Conservation (phyloP, 176 grass and related monocot species). For the Musa troglodytarum region DNA sequence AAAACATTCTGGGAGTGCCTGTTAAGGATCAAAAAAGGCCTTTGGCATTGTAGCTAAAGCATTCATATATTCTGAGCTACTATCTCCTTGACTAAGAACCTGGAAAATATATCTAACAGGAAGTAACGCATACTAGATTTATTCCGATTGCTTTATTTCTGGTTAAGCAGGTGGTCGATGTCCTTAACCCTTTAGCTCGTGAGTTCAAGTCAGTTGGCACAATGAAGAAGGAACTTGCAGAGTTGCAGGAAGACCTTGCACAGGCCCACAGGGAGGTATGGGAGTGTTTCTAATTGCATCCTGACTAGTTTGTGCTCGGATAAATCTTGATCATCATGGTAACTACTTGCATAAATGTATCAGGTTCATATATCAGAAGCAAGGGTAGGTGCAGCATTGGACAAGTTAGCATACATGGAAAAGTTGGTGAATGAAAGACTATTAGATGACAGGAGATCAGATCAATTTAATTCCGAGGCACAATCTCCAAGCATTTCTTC, state of each 20-base stretch:
- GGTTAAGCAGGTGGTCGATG: slow-evolving; percentile 65
- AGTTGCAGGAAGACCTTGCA: slow-evolving; percentile 59
- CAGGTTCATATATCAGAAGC: slow-evolving; percentile 80
- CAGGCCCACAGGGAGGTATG: slow-evolving; percentile 75
- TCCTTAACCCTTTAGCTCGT: slow-evolving; percentile 81
- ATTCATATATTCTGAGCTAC: too few species aligned
- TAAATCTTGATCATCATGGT: not conserved
- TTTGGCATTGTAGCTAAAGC: too few species aligned
- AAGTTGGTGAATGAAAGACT: slow-evolving; percentile 61
- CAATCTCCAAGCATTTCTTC: slow-evolving; percentile 50
- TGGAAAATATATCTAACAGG: too few species aligned
- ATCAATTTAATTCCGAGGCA: slow-evolving; percentile 29
- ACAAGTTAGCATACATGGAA: slow-evolving; percentile 84
- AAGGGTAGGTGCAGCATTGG: slow-evolving; percentile 53
- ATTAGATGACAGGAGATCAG: slow-evolving; percentile 35
- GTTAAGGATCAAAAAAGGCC: too few species aligned
- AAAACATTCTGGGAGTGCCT: too few species aligned
- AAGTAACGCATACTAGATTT: not conserved
- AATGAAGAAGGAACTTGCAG: slow-evolving; percentile 85
- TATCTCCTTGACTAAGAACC: too few species aligned
- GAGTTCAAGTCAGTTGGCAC: slow-evolving; percentile 84
- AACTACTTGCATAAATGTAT: not conserved
- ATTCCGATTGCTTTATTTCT: not conserved
- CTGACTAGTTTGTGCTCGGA: not conserved
- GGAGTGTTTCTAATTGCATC: not conserved